Conservation (phyloP, 108 stramenopile species). For the Skeletonema menzelii region DNA sequence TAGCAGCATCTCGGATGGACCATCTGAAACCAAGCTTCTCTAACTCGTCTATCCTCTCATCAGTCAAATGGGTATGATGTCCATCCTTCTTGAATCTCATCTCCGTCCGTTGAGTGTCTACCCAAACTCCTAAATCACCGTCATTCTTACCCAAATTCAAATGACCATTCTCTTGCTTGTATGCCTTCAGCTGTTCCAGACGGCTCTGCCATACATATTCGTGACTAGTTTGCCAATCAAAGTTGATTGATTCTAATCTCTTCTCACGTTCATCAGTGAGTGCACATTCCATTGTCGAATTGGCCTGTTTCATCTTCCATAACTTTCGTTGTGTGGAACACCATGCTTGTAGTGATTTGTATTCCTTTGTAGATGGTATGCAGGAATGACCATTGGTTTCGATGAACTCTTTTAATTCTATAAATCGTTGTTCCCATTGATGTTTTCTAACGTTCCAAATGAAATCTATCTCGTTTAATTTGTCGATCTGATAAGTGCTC, state of each 20-base stretch:
- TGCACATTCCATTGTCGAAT: not conserved
- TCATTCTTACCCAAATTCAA: not conserved
- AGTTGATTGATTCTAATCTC: not conserved
- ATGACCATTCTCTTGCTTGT: constrained; percentile 10
- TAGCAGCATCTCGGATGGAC: constrained; percentile 41
- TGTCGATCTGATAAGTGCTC: not conserved
- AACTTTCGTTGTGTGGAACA: not conserved
- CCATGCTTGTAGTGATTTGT: constrained; percentile 34
- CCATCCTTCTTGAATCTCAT: constrained; percentile 19
- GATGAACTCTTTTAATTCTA: constrained; percentile 36
- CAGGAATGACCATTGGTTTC: constrained; percentile 43
- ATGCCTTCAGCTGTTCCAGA: constrained; percentile 8
- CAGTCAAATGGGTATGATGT: constrained; percentile 14
- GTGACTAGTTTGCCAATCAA: constrained; percentile 10
- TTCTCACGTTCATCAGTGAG: not conserved
- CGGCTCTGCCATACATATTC: constrained; percentile 2
- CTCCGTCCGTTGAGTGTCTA: constrained; percentile 60
- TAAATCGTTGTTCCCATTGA: constrained; percentile 3
- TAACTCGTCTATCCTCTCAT: constrained; percentile 48
- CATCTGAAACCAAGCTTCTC: constrained; percentile 65
- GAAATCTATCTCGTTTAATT: constrained; percentile 1
- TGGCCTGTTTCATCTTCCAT: not conserved
- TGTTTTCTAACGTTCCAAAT: not conserved
- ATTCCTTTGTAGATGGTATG: constrained; percentile 25
- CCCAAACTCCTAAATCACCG: constrained; percentile 55